Evolutionary conservation across 805 yeast genomes (phyloP).

Genomic region (Wilhelminamyces savonicus): DNA sequence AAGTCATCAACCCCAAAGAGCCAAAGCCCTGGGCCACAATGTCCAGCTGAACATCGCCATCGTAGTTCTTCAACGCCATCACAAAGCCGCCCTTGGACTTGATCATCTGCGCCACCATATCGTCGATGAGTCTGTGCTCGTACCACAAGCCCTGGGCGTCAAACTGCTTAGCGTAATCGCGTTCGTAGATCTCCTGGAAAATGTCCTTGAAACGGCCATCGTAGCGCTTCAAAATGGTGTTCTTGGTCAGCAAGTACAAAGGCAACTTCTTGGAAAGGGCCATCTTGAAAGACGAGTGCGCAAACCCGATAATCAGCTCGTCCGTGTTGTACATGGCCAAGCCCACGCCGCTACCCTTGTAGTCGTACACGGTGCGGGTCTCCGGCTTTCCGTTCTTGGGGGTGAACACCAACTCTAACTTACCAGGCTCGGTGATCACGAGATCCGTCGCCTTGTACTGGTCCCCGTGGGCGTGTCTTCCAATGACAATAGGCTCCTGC

Average conservation of each 20-base stretch:
- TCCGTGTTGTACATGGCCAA: constrained; percentile 82
- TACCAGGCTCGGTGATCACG: constrained; percentile 61
- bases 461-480: constrained; percentile 83
- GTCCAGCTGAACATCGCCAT: constrained; percentile 82
- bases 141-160: constrained; percentile 60
- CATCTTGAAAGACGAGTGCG: constrained; percentile 72
- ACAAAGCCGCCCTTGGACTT: constrained; percentile 80
- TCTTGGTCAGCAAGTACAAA: constrained; percentile 67
- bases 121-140: constrained; percentile 79
- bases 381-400: constrained; percentile 52
- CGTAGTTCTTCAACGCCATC: constrained; percentile 77
- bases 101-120: constrained; percentile 86
- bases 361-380: constrained; percentile 52
- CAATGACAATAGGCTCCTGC: constrained; percentile 79
- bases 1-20: constrained; percentile 78
- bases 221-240: constrained; percentile 75
- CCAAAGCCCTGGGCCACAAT: constrained; percentile 87
- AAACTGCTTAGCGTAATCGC: constrained; percentile 49
- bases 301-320: constrained; percentile 70
- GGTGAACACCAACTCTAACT: constrained; percentile 57
- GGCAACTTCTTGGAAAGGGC: constrained; percentile 61
- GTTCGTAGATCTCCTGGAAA: constrained; percentile 60
- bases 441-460: constrained; percentile 79
- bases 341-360: constrained; percentile 65
- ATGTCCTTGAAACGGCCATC: constrained; percentile 82